phyloP scores from a whole-genome alignment of 345 rosid species.

The Pseudoturritis turrita region DNA sequence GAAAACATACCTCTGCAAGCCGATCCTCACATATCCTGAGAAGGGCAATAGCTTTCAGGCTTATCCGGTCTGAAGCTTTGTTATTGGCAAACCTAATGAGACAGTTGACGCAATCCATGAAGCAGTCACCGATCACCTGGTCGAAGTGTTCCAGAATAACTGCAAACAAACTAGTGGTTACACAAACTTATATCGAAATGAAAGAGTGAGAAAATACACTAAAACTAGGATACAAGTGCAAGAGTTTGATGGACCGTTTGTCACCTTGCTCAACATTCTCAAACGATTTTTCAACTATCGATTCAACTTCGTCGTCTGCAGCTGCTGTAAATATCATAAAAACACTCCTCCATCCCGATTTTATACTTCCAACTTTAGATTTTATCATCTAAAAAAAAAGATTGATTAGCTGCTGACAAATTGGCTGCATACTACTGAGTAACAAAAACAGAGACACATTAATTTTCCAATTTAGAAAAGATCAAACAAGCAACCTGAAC shows the following conservation, averaged over 20 bases:
- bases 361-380: conserved; percentile 89
- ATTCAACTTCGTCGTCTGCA: conserved; percentile 81
- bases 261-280: conserved; percentile 94
- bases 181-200: conserved; percentile 10
- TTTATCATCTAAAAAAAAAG: conserved; percentile 65
- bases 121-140: conserved; percentile 97
- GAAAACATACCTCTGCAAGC: conserved; percentile 77
- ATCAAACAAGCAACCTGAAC: conserved; percentile 54
- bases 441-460: conserved; percentile 3
- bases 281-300: conserved; percentile 86
- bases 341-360: conserved; percentile 94
- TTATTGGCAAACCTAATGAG: conserved; percentile 96
- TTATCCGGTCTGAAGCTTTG: conserved; percentile 82
- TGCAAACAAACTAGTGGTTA: conserved; percentile 49
- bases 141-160: conserved; percentile 98
- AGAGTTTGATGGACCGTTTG: conserved; percentile 3
- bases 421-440: conserved; percentile 2
- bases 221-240: background rate
- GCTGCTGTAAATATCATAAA: conserved; percentile 93
- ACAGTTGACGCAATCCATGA: conserved; percentile 98
- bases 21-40: conserved; percentile 99
- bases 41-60: conserved; percentile 98
- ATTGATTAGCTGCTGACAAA: conserved; percentile 14
- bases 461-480: background rate
- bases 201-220: conserved; percentile 14